Evolutionary conservation across 2,329 filamentous ascomycete genomes (phyloP).

Genomic region (Zarea fungicola): DNA sequence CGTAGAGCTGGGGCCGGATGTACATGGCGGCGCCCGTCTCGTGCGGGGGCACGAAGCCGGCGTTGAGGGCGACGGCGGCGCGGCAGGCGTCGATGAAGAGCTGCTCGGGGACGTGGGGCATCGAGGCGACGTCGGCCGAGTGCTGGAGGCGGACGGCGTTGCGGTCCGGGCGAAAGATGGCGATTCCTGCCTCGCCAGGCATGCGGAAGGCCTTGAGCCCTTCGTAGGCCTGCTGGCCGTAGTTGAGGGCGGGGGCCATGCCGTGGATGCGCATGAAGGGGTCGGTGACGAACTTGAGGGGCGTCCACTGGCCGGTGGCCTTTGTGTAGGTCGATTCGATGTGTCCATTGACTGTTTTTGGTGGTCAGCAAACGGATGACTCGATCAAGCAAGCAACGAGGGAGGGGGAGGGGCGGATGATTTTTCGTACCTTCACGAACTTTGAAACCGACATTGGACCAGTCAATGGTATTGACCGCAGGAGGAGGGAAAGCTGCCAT

Average conservation of each 20-base stretch:
- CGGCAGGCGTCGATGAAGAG: conserved; percentile 72
- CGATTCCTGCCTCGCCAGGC: conserved; percentile 62
- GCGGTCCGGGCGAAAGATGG: conserved; percentile 80
- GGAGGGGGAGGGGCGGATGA: neutral
- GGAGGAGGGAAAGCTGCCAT: conserved; percentile 67
- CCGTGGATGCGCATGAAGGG: conserved; percentile 87
- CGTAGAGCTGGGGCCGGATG: conserved; percentile 83
- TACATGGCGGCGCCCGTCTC: conserved; percentile 89
- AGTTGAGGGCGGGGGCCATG: conserved; percentile 93
- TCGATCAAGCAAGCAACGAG: neutral
- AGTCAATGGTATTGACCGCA: conserved; percentile 80
- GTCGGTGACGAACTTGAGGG: conserved; percentile 72
- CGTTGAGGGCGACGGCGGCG: conserved; percentile 81
- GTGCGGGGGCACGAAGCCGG: conserved; percentile 85
- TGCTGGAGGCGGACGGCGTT: conserved; percentile 83
- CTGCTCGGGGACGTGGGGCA: conserved; percentile 72
- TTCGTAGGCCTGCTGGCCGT: conserved; percentile 96
- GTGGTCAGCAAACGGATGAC: conserved; percentile 1
- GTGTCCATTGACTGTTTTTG: conserved; percentile 79
- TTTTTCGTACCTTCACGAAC: conserved; percentile 70
- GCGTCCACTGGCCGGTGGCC: conserved; percentile 69
- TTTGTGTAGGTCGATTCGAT: conserved; percentile 80
- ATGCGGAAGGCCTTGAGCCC: conserved; percentile 94
- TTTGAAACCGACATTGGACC: conserved; percentile 88
- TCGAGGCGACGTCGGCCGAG: conserved; percentile 76